A percentile compares a stretch with the other conserved stretches of the same genome.
Evolutionary conservation across 768 basidiomycete genomes (phyloP).

Genomic region (Tubosaeta sp.): DNA sequence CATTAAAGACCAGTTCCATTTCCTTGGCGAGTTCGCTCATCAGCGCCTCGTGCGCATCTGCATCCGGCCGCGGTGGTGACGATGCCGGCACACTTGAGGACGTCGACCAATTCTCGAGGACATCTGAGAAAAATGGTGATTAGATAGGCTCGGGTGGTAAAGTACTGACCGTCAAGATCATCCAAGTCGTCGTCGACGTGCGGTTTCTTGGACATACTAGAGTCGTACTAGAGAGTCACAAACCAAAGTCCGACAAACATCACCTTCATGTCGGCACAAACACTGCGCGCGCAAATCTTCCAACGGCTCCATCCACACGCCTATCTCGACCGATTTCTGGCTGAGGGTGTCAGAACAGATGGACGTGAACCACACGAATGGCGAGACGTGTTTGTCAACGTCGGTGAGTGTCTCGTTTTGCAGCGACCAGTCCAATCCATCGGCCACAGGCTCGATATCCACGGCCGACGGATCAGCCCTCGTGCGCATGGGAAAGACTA

Average conservation of each 20-base stretch:
- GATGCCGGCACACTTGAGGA: too few relatives aligned
- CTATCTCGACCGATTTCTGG: conserved; percentile 84
- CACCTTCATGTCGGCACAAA: conserved; percentile 8
- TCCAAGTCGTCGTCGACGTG: conserved; percentile 36
- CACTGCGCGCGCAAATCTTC: conserved; percentile 48
- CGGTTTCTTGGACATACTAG: conserved; percentile 15
- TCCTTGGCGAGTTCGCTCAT: conserved; percentile 35
- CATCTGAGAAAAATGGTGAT: conserved; percentile 34
- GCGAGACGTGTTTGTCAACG: conserved; percentile 74
- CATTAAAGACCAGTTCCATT: conserved; percentile 37
- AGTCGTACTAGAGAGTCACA: too few relatives aligned
- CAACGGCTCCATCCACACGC: conserved; percentile 85
- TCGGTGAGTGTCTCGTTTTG: conserved; percentile 52
- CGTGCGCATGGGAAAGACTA: conserved; percentile 89
- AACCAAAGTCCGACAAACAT: too few relatives aligned
- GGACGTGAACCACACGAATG: conserved; percentile 67
- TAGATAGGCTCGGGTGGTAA: background rate
- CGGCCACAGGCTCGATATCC: conserved; percentile 87
- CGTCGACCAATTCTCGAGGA: conserved; percentile 43
- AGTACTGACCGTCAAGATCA: conserved; percentile 38
- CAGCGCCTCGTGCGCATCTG: conserved; percentile 8
- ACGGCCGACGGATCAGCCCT: conserved; percentile 93
- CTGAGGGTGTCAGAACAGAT: conserved; percentile 77
- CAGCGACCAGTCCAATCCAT: too few relatives aligned
- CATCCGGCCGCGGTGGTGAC: conserved; percentile 11